Base-by-base conservation (phyloP, 2,329 filamentous ascomycete genomes). In the Ophiostoma novo-ulmi region DNA sequence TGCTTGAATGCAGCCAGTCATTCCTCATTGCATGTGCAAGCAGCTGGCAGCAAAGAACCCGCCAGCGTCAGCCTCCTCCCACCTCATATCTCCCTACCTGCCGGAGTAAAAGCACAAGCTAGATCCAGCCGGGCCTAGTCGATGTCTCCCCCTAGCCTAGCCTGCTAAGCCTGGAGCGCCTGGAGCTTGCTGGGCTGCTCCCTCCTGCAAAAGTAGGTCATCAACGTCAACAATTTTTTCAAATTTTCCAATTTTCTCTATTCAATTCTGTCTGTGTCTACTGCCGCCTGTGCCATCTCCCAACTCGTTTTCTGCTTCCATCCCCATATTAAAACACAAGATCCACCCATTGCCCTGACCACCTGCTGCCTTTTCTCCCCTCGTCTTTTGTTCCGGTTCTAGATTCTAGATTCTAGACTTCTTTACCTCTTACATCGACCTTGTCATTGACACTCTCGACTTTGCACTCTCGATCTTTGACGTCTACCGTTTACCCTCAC, bases 171-270 rank as follows among this genome's bases (percentile, higher is more conserved):
- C 48, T 55, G 5, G 11, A 20, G 13, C 61, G 17, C 14, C 48
- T 55, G 5, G 11, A 20, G 13, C 61, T 20, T 8, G 31, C 31
- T 36, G 63, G 31, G 31, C 31, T 31, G 31, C 31, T 31, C 31
- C 31, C 63, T 14, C 31, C 44, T 41, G 63, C 68, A 52, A 66
- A 26, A 70, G 61, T 31, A 36, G 36, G 36, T 22, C 44, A 58
- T 55, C 66, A 58, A 71, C 70, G 70, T 71, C 70, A 71, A 71
- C 70, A 55, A 63, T 68, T 71, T 71, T 36, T 10, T 31, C 44
- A 44, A 22, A 35, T 55, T 38, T 44, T 31, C 3, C 31, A 31
- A 4, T 31, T 31, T 31, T 31, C 31, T 31, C 31, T 31, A 31
- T 31, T 31, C 31, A 31, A 31, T 31, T 31, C 31, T 31, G 31